These are phyloP conservation scores for Aspergillus tamarii DNA, from an alignment of 2,329 filamentous ascomycete genomes.

Conservation along the genomic window DNA sequence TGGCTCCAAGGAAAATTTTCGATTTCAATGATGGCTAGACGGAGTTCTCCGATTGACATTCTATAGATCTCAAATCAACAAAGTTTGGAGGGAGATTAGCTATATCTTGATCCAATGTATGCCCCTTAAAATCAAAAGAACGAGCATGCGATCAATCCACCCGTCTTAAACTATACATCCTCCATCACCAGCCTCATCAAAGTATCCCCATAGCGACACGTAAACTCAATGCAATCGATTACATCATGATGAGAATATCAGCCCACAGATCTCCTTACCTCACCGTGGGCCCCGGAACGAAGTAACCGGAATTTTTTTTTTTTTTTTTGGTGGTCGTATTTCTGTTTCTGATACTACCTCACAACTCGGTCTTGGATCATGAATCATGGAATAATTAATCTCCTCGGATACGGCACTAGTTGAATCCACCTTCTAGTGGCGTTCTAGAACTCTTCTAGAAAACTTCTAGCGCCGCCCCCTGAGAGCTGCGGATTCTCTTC, in stretches of 20 bases:
- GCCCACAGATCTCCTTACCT: not conserved
- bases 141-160: not conserved
- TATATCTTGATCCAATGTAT: not conserved
- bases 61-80: not conserved
- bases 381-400: not conserved
- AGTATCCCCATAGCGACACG: not conserved
- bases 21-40: not conserved
- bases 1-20: not conserved
- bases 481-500: not conserved
- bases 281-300: not conserved
- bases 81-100: not conserved
- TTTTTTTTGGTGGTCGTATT: not conserved
- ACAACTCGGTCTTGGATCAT: not conserved
- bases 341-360: not conserved
- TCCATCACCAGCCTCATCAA: not conserved
- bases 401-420: not conserved
- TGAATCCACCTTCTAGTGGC: constrained; percentile 25
- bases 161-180: not conserved
- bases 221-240: not conserved
- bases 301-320: not conserved
- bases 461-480: constrained; percentile 30
- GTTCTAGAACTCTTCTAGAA: constrained; percentile 39
- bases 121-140: not conserved
- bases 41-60: constrained; percentile 1
- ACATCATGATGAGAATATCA: constrained; percentile 5